These are phyloP conservation scores for Fraxinus sp. DNA, from an alignment of 305 asterid genomes.

Conservation along the genomic window DNA sequence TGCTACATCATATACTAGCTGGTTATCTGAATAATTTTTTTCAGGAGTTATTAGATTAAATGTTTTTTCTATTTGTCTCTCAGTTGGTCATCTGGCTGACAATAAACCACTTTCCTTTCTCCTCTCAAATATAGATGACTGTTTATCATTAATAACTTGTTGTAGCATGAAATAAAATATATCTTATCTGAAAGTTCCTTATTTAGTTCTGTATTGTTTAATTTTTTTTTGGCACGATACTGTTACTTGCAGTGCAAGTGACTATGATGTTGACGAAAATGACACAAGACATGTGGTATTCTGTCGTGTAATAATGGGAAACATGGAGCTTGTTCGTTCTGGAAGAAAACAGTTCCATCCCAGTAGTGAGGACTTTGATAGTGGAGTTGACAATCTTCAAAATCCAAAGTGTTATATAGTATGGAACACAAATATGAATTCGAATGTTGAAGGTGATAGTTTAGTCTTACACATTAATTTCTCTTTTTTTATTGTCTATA, in stretches of 20 bases:
- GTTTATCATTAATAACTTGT: neutral
- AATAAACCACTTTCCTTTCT: neutral
- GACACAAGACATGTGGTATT: constrained; percentile 57
- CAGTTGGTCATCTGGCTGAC: constrained; percentile 7
- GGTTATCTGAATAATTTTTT: neutral
- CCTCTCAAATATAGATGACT: neutral
- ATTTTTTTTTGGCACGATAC: constrained; percentile 21
- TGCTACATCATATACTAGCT: neutral
- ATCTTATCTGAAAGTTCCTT: constrained; percentile 9
- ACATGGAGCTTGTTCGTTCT: constrained; percentile 61
- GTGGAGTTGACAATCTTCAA: constrained; percentile 75
- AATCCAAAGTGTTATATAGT: constrained; percentile 65
- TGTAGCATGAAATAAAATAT: neutral
- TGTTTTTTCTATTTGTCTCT: neutral
- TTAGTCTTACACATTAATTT: constrained; percentile 18
- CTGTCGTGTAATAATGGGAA: constrained; percentile 93
- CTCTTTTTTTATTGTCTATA: constrained; percentile 1
- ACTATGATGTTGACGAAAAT: constrained; percentile 85
- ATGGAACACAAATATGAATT: constrained; percentile 74
- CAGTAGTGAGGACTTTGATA: constrained; percentile 71
- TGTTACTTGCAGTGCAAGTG: constrained; percentile 48
- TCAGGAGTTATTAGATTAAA: neutral
- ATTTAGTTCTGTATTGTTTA: neutral
- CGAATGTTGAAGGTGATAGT: constrained; percentile 59
- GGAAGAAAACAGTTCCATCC: constrained; percentile 86